Conservation (phyloP, 768 basidiomycete genomes). For the Fibroporia radiculosa region DNA sequence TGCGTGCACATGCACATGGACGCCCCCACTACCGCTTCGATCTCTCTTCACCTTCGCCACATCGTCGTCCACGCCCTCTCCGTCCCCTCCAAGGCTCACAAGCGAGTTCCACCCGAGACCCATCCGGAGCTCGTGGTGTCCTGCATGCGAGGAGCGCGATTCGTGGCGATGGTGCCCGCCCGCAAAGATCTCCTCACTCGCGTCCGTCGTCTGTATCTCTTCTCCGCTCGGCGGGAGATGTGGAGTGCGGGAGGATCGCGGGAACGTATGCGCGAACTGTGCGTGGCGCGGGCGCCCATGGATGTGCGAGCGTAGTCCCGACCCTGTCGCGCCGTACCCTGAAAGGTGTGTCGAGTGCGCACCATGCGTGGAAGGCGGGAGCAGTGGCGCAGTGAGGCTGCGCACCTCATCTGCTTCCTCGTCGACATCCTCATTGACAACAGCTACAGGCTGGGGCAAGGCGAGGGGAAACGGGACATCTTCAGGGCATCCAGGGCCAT, state of each 20-base stretch:
- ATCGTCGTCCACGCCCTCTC: neutral
- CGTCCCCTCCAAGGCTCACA: conserved; percentile 4
- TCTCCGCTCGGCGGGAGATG: neutral
- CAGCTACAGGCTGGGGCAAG: conserved; percentile 7
- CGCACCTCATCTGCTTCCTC: too few relatives aligned
- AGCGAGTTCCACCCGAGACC: conserved; percentile 7
- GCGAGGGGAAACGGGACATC: conserved; percentile 11
- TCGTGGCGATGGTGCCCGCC: conserved; percentile 23
- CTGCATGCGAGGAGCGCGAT: conserved; percentile 13
- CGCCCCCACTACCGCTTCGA: neutral
- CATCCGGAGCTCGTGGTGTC: conserved; percentile 16
- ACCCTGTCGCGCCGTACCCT: neutral
- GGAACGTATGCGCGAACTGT: neutral
- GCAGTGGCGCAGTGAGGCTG: neutral
- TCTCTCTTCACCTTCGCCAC: neutral
- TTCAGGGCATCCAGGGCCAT: conserved; percentile 1
- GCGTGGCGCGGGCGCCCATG: neutral
- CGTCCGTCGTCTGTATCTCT: neutral
- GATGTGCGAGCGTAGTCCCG: neutral
- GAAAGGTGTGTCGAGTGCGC: too few relatives aligned
- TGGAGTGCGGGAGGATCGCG: neutral
- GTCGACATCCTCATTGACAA: neutral
- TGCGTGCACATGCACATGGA: conserved; percentile 4
- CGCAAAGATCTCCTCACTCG: conserved; percentile 15
- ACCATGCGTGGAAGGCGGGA: neutral